Evolutionary conservation across 305 asterid species (phyloP), one percentile per base, ranked within the genome.

Genomic region (Ilex paraguariensis): DNA sequence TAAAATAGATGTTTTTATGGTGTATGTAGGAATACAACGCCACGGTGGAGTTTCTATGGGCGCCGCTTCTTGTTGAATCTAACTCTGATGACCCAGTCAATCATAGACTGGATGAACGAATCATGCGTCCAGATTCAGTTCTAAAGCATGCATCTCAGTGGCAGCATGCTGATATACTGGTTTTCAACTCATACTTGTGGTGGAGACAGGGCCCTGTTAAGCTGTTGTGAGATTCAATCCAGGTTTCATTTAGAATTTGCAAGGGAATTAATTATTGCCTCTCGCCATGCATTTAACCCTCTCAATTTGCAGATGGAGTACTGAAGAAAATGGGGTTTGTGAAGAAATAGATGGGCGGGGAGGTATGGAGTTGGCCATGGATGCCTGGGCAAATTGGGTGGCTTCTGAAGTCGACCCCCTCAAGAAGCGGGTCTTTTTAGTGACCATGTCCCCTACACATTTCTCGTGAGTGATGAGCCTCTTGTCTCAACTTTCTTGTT

Each of bases 391-490:
- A 0, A 77, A 82, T 73, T 89, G 96, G 98, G 87, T 92, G 48
- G 81, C 75, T 16, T 57, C 74, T 13, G 66, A 76, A 53, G 75
- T 84, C 36, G 86, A 92, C 72, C 85, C 87, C 49, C 48, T 21
- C 50, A 86, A 85, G 80, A 77, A 81, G 79, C 75, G 73, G 76
- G 90, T 88, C 39, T 90, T 90, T 74, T 92, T 89, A 58, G 86
- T 90, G 42, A 89, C 98, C 60, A 90, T 92, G 97, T 92, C 98
- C 21, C 98, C 98, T 44, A 92, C 96, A n/a, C 98, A 92, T 85
- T 58, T 73, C 54, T 10, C 49, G 97, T 92, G 83, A 75, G 84
- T 61, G 42, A 36, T 36, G 42, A 36, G 42, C 42, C 6, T 4
- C 42, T 36, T 2, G 5, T 36, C 42, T 36, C 42, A 36, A 36